Conservation (phyloP, 805 yeast species). For the Candida ulmi region DNA sequence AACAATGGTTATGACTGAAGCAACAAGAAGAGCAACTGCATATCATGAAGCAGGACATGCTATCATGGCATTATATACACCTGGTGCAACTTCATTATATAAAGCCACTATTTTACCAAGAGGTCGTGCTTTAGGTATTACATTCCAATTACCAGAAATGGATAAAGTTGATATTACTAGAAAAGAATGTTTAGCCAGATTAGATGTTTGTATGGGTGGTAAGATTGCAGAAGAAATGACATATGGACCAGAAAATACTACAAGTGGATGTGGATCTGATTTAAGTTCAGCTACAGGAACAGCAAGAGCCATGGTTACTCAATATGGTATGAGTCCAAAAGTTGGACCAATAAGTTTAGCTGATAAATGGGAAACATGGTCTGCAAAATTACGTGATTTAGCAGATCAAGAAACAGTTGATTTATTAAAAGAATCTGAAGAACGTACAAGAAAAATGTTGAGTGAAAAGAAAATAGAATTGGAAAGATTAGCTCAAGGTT, state of each 20-base stretch:
- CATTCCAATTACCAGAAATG: slow-evolving; percentile 97
- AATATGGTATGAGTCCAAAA: slow-evolving; percentile 91
- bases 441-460: slow-evolving; percentile 68
- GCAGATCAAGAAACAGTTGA: slow-evolving; percentile 91
- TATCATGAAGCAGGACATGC: slow-evolving; percentile 99
- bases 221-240: slow-evolving; percentile 93
- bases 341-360: slow-evolving; percentile 90
- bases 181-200: slow-evolving; percentile 81
- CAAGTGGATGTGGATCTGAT: slow-evolving; percentile 94
- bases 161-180: slow-evolving; percentile 93
- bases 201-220: slow-evolving; percentile 99
- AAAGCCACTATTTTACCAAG: slow-evolving; percentile 96
- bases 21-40: slow-evolving; percentile 88
- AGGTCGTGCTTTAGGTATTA: slow-evolving; percentile 94
- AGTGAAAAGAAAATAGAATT: slow-evolving; percentile 61
- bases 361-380: slow-evolving; percentile 95
- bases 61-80: slow-evolving; percentile 90
- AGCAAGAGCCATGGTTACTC: slow-evolving; percentile 95
- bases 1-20: slow-evolving; percentile 97
- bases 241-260: slow-evolving; percentile 87
- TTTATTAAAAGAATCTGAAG: slow-evolving; percentile 68
- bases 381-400: slow-evolving; percentile 75
- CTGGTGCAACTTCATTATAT: slow-evolving; percentile 91
- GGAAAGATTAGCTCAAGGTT: slow-evolving; percentile 84
- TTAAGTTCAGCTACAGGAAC: slow-evolving; percentile 83